phyloP scores from a whole-genome alignment of 441 rosid species.

The Aquilaria agallochum region DNA sequence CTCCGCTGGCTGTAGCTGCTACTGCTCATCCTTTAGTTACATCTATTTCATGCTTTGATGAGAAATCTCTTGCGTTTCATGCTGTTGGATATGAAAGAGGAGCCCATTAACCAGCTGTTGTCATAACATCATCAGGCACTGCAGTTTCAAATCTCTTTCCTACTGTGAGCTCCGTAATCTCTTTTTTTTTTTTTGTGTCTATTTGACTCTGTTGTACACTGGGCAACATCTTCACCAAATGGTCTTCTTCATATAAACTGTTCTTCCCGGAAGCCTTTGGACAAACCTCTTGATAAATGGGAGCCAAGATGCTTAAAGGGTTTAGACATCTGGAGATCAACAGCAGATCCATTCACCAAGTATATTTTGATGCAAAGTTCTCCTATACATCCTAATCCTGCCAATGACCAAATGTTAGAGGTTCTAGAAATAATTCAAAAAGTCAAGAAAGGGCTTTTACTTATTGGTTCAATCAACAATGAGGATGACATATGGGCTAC shows the following conservation, averaged over 20 bases:
- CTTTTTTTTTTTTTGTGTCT: too few species aligned
- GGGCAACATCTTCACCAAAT: conserved; percentile 65
- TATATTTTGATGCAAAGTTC: conserved; percentile 53
- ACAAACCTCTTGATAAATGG: conserved; percentile 59
- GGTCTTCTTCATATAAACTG: conserved; percentile 98
- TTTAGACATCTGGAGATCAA: conserved; percentile 75
- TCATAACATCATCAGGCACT: conserved; percentile 96
- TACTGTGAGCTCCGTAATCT: conserved; percentile 33
- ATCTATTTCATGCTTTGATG: conserved; percentile 88
- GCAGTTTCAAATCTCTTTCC: conserved; percentile 97
- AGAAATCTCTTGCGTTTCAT: conserved; percentile 95
- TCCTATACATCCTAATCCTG: conserved; percentile 24
- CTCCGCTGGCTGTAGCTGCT: conserved; percentile 96
- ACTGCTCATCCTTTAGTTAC: conserved; percentile 70
- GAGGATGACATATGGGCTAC: conserved; percentile 97
- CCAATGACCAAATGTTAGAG: conserved; percentile 40
- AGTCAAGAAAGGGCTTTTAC: conserved; percentile 63
- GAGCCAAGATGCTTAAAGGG: conserved; percentile 71
- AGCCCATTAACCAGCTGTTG: conserved; percentile 73
- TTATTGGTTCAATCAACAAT: conserved; percentile 63
- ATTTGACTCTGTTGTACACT: conserved; percentile 79
- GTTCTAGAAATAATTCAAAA: conserved; percentile 52
- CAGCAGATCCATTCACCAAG: conserved; percentile 75
- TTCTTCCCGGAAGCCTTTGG: conserved; percentile 90
- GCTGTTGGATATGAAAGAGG: conserved; percentile 96